phyloP scores from a whole-genome alignment of 352 stramenopile species.

The Globisporangium apiculatum region DNA sequence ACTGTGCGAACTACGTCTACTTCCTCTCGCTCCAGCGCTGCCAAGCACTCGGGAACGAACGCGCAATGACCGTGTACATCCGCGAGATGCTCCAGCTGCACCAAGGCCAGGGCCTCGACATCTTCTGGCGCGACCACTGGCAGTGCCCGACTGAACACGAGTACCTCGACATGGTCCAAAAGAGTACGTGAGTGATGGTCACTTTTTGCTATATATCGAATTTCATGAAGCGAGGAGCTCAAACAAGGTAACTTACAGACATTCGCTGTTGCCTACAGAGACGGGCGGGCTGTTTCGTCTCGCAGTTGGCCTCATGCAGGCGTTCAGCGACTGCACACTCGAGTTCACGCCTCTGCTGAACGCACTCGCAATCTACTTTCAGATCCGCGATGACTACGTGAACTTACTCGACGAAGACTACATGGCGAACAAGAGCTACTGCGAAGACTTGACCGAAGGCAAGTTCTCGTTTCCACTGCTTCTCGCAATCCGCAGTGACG shows the following conservation, averaged over 20 bases:
- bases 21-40: constrained; percentile 94
- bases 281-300: constrained; percentile 96
- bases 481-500: constrained; percentile 59
- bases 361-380: constrained; percentile 95
- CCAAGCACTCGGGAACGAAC: constrained; percentile 77
- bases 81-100: constrained; percentile 94
- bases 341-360: constrained; percentile 91
- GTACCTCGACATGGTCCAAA: constrained; percentile 93
- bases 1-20: constrained; percentile 98
- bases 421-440: constrained; percentile 97
- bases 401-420: constrained; percentile 95
- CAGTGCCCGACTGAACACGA: constrained; percentile 89
- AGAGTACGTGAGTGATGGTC: constrained; percentile 57
- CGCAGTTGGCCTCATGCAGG: constrained; percentile 93
- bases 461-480: constrained; percentile 95
- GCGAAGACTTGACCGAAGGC: constrained; percentile 96
- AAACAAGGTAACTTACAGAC: background rate
- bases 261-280: constrained; percentile 30
- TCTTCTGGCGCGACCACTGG: constrained; percentile 91
- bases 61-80: constrained; percentile 90
- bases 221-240: background rate
- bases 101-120: constrained; percentile 94
- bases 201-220: background rate
- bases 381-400: constrained; percentile 97
- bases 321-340: constrained; percentile 60